phyloP scores from a whole-genome alignment of 331 rosid genomes.

The Phaseolus coccineus region DNA sequence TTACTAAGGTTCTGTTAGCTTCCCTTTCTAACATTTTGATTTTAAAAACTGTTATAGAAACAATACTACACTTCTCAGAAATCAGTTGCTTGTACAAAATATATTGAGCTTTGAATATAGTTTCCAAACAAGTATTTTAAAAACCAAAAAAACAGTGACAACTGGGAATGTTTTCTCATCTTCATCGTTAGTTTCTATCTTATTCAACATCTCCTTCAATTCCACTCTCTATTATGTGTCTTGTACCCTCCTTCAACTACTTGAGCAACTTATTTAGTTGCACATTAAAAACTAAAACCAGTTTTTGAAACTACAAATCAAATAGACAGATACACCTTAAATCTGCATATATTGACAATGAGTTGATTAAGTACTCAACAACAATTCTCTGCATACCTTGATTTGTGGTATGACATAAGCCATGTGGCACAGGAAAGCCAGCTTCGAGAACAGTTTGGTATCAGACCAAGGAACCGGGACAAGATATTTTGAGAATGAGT shows the following conservation, averaged over 20 bases:
- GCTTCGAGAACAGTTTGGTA: background rate
- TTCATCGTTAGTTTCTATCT: background rate
- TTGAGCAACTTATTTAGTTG: background rate
- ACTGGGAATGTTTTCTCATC: background rate
- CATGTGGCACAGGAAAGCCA: conserved; percentile 7
- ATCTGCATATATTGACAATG: background rate
- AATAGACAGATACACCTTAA: background rate
- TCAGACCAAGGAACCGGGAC: background rate
- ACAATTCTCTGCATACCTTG: conserved; percentile 4
- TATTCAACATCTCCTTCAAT: background rate
- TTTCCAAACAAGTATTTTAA: background rate
- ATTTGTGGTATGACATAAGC: conserved; percentile 8
- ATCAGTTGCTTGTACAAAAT: background rate
- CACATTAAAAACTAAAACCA: background rate
- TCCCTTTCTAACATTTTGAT: background rate
- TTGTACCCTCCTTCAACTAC: background rate
- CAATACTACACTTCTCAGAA: background rate
- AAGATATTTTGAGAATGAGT: background rate
- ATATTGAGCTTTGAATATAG: background rate
- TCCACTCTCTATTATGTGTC: background rate
- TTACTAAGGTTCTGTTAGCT: background rate
- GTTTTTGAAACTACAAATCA: background rate
- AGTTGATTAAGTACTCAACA: background rate
- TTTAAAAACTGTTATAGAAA: background rate
- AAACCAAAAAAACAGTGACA: background rate